Conservation (phyloP, 108 stramenopile genomes). For the Cyclotella baltica region DNA sequence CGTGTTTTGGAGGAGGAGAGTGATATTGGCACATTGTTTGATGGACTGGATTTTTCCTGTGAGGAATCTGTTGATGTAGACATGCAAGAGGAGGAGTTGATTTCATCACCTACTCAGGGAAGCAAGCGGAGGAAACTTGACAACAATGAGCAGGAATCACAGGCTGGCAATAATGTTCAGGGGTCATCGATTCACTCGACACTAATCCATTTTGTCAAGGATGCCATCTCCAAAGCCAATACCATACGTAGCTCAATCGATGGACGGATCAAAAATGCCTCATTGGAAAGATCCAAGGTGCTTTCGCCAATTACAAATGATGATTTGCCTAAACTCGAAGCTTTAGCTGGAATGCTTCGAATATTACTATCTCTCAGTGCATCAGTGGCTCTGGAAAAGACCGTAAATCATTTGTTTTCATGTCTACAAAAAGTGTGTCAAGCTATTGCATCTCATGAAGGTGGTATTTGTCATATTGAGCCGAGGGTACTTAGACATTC, state of each 20-base stretch:
- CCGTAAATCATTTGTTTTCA: slow-evolving; percentile 18
- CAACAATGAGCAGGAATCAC: background rate
- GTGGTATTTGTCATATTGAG: slow-evolving; percentile 21
- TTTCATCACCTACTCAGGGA: slow-evolving; percentile 15
- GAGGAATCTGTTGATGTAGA: slow-evolving; percentile 4
- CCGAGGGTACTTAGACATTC: background rate
- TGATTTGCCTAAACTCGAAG: slow-evolving; percentile 20
- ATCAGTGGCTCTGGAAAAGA: slow-evolving; percentile 7
- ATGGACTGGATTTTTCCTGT: background rate
- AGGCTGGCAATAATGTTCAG: background rate
- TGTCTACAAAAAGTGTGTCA: slow-evolving; percentile 27
- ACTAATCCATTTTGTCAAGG: slow-evolving; percentile 19
- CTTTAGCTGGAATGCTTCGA: slow-evolving; percentile 33
- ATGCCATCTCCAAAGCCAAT: slow-evolving; percentile 22
- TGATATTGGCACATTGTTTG: background rate
- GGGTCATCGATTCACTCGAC: slow-evolving; percentile 19
- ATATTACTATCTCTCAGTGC: slow-evolving; percentile 29
- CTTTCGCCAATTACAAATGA: slow-evolving; percentile 21
- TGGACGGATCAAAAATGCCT: background rate
- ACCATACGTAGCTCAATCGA: slow-evolving; percentile 10
- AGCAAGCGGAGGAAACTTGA: slow-evolving; percentile 44
- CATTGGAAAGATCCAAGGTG: slow-evolving; percentile 6
- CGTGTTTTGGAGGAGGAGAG: slow-evolving; percentile 6
- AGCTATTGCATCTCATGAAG: slow-evolving; percentile 23
- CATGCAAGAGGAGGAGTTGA: background rate